Evolutionary conservation across 208 protist genomes (phyloP).

Genomic region (Trypanosomatidae sp.): DNA sequence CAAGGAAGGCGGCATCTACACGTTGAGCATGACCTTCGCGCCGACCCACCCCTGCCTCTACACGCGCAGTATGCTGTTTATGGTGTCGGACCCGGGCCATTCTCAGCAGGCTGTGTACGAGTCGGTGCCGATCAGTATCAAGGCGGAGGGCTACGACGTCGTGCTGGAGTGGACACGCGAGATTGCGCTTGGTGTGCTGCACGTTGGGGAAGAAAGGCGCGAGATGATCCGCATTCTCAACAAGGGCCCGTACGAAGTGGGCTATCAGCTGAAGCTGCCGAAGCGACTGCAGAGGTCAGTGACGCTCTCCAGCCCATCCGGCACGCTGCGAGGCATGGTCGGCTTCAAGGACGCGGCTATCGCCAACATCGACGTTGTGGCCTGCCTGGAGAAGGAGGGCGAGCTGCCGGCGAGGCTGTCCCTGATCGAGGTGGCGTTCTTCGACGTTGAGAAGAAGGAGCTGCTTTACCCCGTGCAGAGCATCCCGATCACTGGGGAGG

Average conservation of each 20-base stretch:
- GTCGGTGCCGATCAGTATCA: constrained; percentile 66
- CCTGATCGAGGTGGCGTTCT: constrained; percentile 87
- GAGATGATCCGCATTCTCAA: constrained; percentile 89
- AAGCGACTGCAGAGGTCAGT: constrained; percentile 64
- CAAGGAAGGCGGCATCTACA: constrained; percentile 51
- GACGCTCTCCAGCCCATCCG: constrained; percentile 57
- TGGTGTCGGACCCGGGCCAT: constrained; percentile 50
- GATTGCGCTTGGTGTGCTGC: constrained; percentile 90
- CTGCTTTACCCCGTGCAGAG: constrained; percentile 84
- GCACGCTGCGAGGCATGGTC: constrained; percentile 77
- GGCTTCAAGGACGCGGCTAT: constrained; percentile 89
- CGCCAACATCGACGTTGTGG: constrained; percentile 73
- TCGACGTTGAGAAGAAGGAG: constrained; percentile 73
- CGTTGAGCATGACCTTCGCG: constrained; percentile 64
- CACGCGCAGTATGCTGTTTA: constrained; percentile 54
- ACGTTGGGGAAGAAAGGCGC: constrained; percentile 84
- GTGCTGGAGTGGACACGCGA: constrained; percentile 91
- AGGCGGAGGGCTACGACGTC: constrained; percentile 93
- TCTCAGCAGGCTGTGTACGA: constrained; percentile 55
- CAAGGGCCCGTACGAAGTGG: constrained; percentile 94
- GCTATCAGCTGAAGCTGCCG: constrained; percentile 85
- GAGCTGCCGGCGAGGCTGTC: constrained; percentile 73
- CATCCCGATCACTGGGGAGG: constrained; percentile 80
- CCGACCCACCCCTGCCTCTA: constrained; percentile 77
- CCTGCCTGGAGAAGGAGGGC: constrained; percentile 75